These are phyloP conservation scores for Arthrobotrys pseudoclavata DNA, from an alignment of 2,329 filamentous ascomycete genomes.

Conservation along the genomic window DNA sequence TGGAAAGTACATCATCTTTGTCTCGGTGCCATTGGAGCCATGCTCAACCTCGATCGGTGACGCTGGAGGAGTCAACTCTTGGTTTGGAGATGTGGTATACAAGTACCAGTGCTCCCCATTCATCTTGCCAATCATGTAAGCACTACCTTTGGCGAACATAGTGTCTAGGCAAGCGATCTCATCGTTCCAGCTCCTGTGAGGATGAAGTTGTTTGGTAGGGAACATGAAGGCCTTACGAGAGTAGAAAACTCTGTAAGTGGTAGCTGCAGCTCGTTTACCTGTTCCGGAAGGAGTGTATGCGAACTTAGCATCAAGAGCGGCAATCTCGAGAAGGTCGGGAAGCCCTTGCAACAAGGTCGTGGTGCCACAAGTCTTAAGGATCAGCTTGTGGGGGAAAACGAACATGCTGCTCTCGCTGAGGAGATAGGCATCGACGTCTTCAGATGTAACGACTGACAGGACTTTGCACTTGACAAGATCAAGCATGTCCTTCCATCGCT, in stretches of 20 bases:
- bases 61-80: constrained; percentile 80
- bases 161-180: constrained; percentile 93
- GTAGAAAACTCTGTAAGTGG: constrained; percentile 96
- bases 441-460: constrained; percentile 90
- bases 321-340: constrained; percentile 91
- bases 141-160: constrained; percentile 90
- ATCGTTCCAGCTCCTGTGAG: constrained; percentile 96
- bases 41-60: constrained; percentile 63
- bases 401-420: constrained; percentile 99
- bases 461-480: constrained; percentile 99
- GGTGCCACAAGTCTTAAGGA: constrained; percentile 97
- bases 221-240: constrained; percentile 99
- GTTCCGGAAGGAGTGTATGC: constrained; percentile 73
- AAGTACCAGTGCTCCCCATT: constrained; percentile 99
- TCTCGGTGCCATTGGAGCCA: constrained; percentile 68
- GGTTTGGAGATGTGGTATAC: constrained; percentile 93
- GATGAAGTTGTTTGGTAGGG: constrained; percentile 91
- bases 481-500: constrained; percentile 95
- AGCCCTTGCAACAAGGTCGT: constrained; percentile 92
- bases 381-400: constrained; percentile 99
- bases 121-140: constrained; percentile 99
- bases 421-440: constrained; percentile 94
- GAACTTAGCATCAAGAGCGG: constrained; percentile 88
- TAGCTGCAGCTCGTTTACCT: constrained; percentile 76
- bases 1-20: constrained; percentile 73